Base-by-base conservation (phyloP, 345 rosid species). In the Salix exigua region DNA sequence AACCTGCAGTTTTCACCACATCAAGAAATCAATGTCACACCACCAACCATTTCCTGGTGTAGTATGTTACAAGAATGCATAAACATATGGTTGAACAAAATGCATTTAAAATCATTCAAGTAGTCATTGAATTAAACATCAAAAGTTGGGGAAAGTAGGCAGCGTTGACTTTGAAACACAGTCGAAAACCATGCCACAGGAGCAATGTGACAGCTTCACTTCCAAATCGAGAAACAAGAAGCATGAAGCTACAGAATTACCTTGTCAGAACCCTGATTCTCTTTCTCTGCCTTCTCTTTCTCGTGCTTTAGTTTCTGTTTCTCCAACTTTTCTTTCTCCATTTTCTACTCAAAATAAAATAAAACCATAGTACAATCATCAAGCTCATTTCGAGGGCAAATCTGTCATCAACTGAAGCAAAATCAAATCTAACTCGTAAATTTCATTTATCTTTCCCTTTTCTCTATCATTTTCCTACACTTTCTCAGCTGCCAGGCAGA, bases 311-410 rank as follows among this genome's bases (percentile, higher is more conserved):
- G 66, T 81, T 81, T 89, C 92, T 70, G 79, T 78, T 79, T 92
- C 87, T 92, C 96, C 73, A 74, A 11, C 86, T 72, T 86, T 86
- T 94, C 95, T 86, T 80, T 88, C 95, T 90, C 97, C 98, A 88
- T 88, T 92, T 90, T 94, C 98, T 94, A 46, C 81, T 26, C 28
- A 17, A 44, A 38, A 60, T 16, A 2, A 4, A 40, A 23, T 14
- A 16, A 25, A 42, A 61, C 13, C 44, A 65, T 2, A 17, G 11
- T 38, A 76, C 68, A 51, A 40, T 61, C 37, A 64, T 6, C 68
- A 64, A 64, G 68, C 28, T 58, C 63, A 3, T 4, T 58, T 58
- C 23, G 28, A 23, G 23, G 11, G 63, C 28, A 58, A 1, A 23
- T 23, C 23, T 58, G 26, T 1, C 9, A 58, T 58, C 3, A 23